Evolutionary conservation across 2,329 filamentous ascomycete genomes (phyloP).

Genomic region (Fusarium siculi): DNA sequence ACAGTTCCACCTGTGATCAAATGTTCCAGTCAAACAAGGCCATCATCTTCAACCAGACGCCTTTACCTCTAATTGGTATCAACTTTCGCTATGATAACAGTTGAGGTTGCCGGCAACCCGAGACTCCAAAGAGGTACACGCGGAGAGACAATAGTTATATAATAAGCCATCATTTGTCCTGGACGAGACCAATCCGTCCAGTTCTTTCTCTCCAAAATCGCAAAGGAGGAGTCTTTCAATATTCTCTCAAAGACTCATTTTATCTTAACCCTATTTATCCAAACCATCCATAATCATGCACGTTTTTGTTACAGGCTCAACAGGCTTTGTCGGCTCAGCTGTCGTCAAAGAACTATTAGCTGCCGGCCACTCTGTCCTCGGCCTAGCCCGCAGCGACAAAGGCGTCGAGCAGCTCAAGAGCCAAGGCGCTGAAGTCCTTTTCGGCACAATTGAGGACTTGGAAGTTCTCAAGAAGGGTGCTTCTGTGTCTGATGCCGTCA

Average conservation of each 20-base stretch:
- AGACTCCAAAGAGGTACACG: rapidly evolving
- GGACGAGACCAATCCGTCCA: background rate
- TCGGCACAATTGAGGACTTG: background rate
- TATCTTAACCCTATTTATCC: rapidly evolving
- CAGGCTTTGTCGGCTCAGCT: background rate
- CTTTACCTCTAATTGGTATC: background rate
- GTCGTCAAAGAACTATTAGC: background rate
- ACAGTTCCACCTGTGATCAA: rapidly evolving
- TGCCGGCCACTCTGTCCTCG: background rate
- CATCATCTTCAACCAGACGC: rapidly evolving
- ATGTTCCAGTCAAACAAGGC: background rate
- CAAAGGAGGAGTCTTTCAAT: background rate
- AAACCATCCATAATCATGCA: background rate
- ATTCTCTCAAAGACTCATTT: rapidly evolving
- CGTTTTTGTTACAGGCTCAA: background rate
- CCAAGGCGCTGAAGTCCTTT: background rate
- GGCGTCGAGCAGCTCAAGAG: background rate
- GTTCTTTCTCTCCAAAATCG: too few relatives aligned
- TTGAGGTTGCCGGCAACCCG: background rate
- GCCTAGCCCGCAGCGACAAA: background rate
- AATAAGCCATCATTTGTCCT: background rate
- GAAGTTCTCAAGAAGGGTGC: background rate
- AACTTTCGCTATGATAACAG: rapidly evolving
- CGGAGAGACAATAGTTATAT: background rate
- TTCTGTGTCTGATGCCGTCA: background rate